A percentile compares a stretch with the other conserved stretches of the same genome.
These are phyloP conservation scores for Eucalyptus sp. DNA, from an alignment of 345 rosid genomes.

Conservation along the genomic window DNA sequence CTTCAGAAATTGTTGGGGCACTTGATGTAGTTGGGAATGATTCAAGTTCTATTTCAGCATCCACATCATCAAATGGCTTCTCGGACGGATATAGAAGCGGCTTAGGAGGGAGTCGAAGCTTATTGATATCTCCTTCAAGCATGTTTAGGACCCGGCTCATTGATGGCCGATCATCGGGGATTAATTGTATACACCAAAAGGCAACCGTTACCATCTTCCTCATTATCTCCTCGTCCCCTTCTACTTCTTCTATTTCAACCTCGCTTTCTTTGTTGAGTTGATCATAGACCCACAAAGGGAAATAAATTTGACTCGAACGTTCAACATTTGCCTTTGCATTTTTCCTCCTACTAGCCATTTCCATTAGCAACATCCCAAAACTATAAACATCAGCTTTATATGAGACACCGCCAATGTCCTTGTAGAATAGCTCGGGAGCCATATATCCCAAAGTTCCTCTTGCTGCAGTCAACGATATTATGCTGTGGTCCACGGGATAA, in stretches of 20 bases:
- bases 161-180: background rate
- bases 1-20: background rate
- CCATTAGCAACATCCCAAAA: no score
- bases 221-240: background rate
- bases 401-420: no score
- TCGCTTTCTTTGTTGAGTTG: no score
- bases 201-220: background rate
- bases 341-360: rapidly evolving
- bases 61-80: background rate
- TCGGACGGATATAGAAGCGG: background rate
- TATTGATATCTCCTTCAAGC: background rate
- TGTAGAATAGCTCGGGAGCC: no score
- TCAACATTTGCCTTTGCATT: no score
- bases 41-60: background rate
- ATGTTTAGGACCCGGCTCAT: background rate
- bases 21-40: background rate
- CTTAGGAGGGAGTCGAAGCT: background rate
- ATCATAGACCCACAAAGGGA: no score
- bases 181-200: background rate
- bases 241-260: background rate
- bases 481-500: no score
- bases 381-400: no score
- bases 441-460: no score
- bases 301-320: no score
- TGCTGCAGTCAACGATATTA: no score